These are phyloP conservation scores for Penicillium angulare DNA, from an alignment of 495 filamentous ascomycete genomes.

Conservation along the genomic window DNA sequence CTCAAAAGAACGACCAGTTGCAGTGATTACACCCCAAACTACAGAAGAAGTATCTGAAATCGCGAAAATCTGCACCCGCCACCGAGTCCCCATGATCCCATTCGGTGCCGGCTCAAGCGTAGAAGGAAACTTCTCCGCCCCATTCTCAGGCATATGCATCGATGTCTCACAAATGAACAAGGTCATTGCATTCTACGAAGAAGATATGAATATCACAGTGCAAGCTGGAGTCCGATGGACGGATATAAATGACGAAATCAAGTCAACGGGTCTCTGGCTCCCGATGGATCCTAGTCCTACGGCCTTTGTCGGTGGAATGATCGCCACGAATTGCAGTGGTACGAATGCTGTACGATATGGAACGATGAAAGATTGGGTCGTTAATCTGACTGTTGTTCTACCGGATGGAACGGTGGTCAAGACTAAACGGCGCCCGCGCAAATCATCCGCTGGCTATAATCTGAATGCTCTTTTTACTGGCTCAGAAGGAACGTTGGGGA, in stretches of 20 bases:
- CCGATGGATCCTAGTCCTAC: conserved; percentile 76
- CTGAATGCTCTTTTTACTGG: conserved; percentile 82
- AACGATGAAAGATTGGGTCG: conserved; percentile 95
- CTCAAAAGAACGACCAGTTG: conserved; percentile 69
- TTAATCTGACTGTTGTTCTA: conserved; percentile 85
- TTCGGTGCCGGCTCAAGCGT: conserved; percentile 86
- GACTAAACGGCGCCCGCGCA: conserved; percentile 61
- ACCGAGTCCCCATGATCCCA: conserved; percentile 78
- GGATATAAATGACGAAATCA: conserved; percentile 71
- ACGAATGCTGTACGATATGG: conserved; percentile 93
- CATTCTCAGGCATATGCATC: conserved; percentile 80
- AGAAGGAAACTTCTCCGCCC: conserved; percentile 85
- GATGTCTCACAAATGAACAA: conserved; percentile 90
- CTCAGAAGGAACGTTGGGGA: conserved; percentile 85
- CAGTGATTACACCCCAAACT: conserved; percentile 72
- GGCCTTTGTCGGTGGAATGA: conserved; percentile 90
- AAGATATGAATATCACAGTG: conserved; percentile 89
- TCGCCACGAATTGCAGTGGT: conserved; percentile 88
- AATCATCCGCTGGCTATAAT: conserved; percentile 86
- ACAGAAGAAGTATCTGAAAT: conserved; percentile 80
- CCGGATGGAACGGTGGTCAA: conserved; percentile 91
- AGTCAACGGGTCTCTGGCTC: conserved; percentile 78
- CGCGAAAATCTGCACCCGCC: conserved; percentile 76
- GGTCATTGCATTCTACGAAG: conserved; percentile 72
- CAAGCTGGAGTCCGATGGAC: conserved; percentile 89